Evolutionary conservation across 441 rosid genomes (phyloP).

Genomic region (Corymbia calophylla): DNA sequence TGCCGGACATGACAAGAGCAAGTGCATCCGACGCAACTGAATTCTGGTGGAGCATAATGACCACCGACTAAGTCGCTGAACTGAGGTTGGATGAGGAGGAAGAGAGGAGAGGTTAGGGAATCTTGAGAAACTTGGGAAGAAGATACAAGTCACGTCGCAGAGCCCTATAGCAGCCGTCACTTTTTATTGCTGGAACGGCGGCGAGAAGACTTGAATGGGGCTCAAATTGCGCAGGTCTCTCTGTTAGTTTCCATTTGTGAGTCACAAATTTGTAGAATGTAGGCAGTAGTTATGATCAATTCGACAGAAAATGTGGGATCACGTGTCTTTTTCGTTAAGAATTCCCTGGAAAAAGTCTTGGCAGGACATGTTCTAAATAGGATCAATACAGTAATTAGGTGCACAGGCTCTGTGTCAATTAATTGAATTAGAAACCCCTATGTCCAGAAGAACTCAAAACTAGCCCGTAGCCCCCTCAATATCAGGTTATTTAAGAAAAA

Average conservation of each 20-base stretch:
- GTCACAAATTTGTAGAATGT: not conserved
- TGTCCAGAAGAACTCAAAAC: not conserved
- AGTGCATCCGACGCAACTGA: slow-evolving; percentile 50
- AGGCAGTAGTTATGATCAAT: not conserved
- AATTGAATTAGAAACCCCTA: not conserved
- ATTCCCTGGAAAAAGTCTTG: not conserved
- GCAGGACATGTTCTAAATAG: not conserved
- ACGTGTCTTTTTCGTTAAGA: accelerated
- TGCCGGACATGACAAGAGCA: slow-evolving; percentile 35
- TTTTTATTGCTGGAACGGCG: not conserved
- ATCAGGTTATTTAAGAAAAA: not conserved
- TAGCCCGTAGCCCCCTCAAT: not conserved
- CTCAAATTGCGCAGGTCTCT: not conserved
- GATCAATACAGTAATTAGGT: not conserved
- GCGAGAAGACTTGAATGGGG: not conserved
- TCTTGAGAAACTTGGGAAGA: not conserved
- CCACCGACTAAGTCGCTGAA: slow-evolving; percentile 4
- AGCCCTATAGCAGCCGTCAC: not conserved
- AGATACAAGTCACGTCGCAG: not conserved
- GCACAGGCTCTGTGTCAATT: not conserved
- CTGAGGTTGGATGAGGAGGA: not conserved
- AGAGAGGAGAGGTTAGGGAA: not conserved
- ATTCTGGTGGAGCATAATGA: slow-evolving; percentile 36
- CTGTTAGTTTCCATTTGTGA: not conserved
- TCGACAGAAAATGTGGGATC: not conserved